These are phyloP conservation scores for Polytrichum commune DNA, from an alignment of 225 moss, liverwort and hornwort genomes.

Conservation along the genomic window DNA sequence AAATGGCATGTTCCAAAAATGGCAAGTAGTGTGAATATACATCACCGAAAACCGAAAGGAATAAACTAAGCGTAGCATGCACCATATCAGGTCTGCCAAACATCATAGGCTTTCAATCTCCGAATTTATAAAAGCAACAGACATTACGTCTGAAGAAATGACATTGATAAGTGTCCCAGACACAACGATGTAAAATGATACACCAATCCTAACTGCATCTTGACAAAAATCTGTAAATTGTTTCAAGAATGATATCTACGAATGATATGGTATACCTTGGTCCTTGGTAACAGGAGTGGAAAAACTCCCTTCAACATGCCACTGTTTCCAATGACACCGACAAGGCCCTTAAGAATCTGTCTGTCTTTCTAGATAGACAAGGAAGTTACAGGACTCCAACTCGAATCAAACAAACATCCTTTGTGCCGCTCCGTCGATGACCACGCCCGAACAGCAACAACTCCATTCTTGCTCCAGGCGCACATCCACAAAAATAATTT, in stretches of 20 bases:
- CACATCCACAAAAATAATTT: background rate
- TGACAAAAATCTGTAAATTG: slow-evolving; percentile 10
- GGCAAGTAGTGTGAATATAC: too few species aligned
- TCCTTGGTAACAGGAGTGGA: background rate
- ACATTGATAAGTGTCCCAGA: slow-evolving; percentile 2
- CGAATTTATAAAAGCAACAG: background rate
- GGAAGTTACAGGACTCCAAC: background rate
- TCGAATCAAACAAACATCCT: background rate
- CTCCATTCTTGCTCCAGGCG: background rate
- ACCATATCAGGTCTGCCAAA: too few species aligned
- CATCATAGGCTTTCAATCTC: too few species aligned
- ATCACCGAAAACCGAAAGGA: too few species aligned
- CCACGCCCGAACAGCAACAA: background rate
- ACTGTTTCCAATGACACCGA: too few species aligned
- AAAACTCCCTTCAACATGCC: background rate
- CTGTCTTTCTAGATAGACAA: too few species aligned
- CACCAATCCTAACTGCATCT: background rate
- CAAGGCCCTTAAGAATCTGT: too few species aligned
- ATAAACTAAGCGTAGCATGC: too few species aligned
- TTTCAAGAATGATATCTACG: too few species aligned
- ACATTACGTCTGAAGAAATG: slow-evolving; percentile 3
- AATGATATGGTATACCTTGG: background rate
- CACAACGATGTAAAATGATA: slow-evolving; percentile 5
- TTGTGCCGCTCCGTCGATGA: background rate
- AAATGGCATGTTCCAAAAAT: too few species aligned